Conservation (phyloP, 2,329 filamentous ascomycete genomes). For the Pseudogymnoascus sp. region DNA sequence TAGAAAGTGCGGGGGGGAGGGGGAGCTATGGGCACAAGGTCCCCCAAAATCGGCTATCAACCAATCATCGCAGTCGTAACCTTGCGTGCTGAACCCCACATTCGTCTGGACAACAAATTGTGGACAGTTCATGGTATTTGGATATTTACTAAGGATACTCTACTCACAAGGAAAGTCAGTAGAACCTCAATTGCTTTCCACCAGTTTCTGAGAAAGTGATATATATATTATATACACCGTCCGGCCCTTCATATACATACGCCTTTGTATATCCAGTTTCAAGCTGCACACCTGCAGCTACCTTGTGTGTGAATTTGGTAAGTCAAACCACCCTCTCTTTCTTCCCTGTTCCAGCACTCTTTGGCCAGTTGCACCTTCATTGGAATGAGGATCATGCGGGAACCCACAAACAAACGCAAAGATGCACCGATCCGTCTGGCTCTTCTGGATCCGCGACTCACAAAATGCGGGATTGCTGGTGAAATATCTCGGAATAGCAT, state of each 20-base stretch:
- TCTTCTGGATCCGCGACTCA: not conserved
- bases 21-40: not conserved
- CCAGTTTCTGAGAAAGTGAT: not conserved
- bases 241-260: not conserved
- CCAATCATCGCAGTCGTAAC: not conserved
- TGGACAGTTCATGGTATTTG: conserved; percentile 6
- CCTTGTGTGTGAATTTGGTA: not conserved
- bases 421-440: not conserved
- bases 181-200: conserved; percentile 6
- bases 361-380: conserved; percentile 2
- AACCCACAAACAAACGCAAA: conserved; percentile 6
- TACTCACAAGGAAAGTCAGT: not conserved
- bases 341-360: not conserved
- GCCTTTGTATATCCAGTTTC: not conserved
- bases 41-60: not conserved
- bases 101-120: conserved; percentile 6
- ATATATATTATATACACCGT: not conserved
- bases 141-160: not conserved
- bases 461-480: not conserved
- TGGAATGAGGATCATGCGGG: not conserved
- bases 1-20: conserved; percentile 2
- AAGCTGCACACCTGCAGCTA: conserved; percentile 8
- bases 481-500: not conserved
- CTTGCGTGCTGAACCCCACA: conserved; percentile 7
- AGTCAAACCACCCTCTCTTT: not conserved